Conservation (phyloP, 2,329 filamentous ascomycete genomes). For the Fusarium anthophilum region DNA sequence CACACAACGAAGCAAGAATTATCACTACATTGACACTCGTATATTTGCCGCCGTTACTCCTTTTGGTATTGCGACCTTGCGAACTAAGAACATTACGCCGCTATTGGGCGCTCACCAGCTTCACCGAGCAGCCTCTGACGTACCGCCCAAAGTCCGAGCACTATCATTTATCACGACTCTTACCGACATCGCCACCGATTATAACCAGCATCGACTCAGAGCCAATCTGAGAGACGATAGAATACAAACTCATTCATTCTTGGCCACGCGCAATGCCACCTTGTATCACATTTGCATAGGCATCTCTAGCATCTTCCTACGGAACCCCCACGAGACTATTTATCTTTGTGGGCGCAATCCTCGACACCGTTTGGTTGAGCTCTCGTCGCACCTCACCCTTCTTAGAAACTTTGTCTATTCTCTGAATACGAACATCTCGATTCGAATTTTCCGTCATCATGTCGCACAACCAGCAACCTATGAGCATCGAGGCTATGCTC, state of each 20-base stretch:
- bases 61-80: conserved; percentile 8
- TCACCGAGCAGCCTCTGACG: conserved; percentile 34
- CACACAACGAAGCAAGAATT: conserved; percentile 15
- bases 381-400: neutral
- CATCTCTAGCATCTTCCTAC: conserved; percentile 3
- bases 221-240: conserved; percentile 11
- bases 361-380: neutral
- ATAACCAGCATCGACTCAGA: neutral
- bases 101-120: conserved; percentile 17
- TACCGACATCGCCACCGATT: neutral
- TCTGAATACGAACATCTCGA: neutral
- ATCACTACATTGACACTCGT: neutral
- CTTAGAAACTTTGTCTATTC: neutral
- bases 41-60: neutral
- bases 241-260: neutral
- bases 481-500: conserved; percentile 80
- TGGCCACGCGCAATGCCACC: conserved; percentile 29
- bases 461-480: conserved; percentile 55
- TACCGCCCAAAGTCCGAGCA: conserved; percentile 19
- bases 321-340: conserved; percentile 17
- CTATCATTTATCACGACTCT: conserved; percentile 7
- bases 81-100: conserved; percentile 7
- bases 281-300: conserved; percentile 16
- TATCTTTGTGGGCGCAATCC: conserved; percentile 13
- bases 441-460: conserved; percentile 39